Evolutionary conservation across 225 moss, liverwort and hornwort species (phyloP).

Genomic region (Lunularia cruciata): DNA sequence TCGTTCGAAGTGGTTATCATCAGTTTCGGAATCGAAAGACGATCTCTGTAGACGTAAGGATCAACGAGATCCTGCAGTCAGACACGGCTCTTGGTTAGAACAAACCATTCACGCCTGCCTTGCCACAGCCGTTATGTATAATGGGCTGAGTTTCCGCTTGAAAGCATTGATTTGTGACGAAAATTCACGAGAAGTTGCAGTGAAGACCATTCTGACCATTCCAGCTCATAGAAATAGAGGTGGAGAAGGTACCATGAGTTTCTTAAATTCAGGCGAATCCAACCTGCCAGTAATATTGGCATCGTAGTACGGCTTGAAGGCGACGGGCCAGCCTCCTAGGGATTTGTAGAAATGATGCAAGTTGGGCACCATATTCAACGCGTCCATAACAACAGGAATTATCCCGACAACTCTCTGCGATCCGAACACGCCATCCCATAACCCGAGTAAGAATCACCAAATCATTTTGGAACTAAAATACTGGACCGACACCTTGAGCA

Average conservation of each 20-base stretch:
- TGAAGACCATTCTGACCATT: not conserved
- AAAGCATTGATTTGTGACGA: not conserved
- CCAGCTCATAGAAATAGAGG: not conserved
- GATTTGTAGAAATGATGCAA: constrained; percentile 87
- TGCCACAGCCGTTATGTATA: not conserved
- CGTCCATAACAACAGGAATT: constrained; percentile 92
- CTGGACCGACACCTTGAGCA: too few species aligned
- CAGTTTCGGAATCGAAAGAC: constrained; percentile 85
- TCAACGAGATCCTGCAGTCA: constrained; percentile 69
- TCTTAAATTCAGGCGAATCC: constrained; percentile 62
- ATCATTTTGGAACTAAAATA: too few species aligned
- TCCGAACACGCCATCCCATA: not conserved
- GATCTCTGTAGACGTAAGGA: constrained; percentile 66
- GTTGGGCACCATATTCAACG: constrained; percentile 61
- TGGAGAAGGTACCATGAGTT: constrained; percentile 69
- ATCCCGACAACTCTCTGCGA: constrained; percentile 86
- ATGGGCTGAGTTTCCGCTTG: not conserved
- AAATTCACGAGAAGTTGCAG: not conserved
- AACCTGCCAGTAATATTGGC: constrained; percentile 68
- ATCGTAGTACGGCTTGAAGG: constrained; percentile 65
- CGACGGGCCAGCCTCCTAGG: constrained; percentile 88
- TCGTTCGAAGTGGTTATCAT: constrained; percentile 83
- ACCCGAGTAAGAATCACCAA: too few species aligned
- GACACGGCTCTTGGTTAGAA: too few species aligned
- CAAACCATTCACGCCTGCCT: too few species aligned